Percentiles rank a stretch among this genome's conserved stretches.
phyloP scores from a whole-genome alignment of 441 rosid genomes.

The Euphorbia schlechtendalii region DNA sequence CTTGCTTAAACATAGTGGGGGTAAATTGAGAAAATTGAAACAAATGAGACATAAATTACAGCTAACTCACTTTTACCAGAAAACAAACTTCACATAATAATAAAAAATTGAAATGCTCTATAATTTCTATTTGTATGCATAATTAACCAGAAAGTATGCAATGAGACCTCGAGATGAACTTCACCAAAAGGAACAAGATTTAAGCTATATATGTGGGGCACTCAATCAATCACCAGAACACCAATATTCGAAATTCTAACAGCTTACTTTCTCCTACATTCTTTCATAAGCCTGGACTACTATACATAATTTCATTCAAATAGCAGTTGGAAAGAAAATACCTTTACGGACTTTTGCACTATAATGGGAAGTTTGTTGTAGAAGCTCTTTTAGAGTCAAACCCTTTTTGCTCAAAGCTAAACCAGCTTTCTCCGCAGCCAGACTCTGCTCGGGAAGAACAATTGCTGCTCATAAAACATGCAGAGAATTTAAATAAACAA shows the following conservation, averaged over 20 bases:
- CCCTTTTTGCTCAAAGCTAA: constrained; percentile 89
- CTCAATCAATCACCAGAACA: not conserved
- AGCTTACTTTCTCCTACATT: constrained; percentile 4
- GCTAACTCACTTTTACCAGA: constrained; percentile 1
- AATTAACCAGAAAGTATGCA: not conserved
- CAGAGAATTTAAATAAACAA: not conserved
- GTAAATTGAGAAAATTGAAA: not conserved
- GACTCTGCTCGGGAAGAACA: constrained; percentile 81
- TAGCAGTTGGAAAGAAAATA: constrained; percentile 15
- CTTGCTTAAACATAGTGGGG: not conserved
- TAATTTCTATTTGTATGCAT: not conserved
- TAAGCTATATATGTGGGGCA: not conserved
- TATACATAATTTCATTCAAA: not conserved
- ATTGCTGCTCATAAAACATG: constrained; percentile 46
- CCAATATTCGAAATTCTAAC: not conserved
- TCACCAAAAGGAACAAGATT: not conserved
- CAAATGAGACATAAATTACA: not conserved
- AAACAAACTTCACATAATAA: no score
- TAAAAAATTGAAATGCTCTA: not conserved
- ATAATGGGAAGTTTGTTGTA: constrained; percentile 72
- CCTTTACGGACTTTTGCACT: constrained; percentile 78
- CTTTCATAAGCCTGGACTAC: not conserved
- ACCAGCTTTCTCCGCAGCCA: constrained; percentile 67
- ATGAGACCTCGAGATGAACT: not conserved
- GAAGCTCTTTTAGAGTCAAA: constrained; percentile 81